Conservation (phyloP, 345 rosid species). For the Brassica incana region DNA sequence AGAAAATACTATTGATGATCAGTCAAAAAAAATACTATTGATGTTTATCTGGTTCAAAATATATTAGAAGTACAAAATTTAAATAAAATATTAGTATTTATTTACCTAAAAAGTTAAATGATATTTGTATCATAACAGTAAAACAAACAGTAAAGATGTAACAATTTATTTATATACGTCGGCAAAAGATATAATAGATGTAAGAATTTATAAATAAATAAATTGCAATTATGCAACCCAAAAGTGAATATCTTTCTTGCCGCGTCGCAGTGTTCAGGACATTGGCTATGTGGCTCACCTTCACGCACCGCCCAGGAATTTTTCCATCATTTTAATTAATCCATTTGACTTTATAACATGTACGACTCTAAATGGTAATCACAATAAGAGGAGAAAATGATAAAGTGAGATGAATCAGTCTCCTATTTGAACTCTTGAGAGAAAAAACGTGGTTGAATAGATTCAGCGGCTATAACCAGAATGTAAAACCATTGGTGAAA, state of each 20-base stretch:
- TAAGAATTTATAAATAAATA: background rate
- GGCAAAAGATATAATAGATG: background rate
- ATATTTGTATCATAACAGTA: too few species aligned
- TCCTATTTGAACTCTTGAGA: background rate
- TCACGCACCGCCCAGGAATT: background rate
- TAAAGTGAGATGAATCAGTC: background rate
- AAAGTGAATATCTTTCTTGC: conserved; percentile 24
- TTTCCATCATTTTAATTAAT: background rate
- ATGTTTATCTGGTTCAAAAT: too few species aligned
- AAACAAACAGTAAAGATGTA: too few species aligned
- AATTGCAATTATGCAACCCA: background rate
- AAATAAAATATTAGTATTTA: too few species aligned
- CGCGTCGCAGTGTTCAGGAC: conserved; percentile 18
- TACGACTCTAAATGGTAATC: background rate
- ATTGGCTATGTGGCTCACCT: conserved; percentile 5
- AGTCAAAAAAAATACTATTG: too few species aligned
- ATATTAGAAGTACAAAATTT: too few species aligned
- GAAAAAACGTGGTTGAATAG: background rate
- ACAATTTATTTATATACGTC: background rate
- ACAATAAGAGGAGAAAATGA: background rate
- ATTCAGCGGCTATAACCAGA: background rate
- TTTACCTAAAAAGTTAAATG: too few species aligned
- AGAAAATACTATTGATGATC: too few species aligned
- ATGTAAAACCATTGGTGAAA: background rate
- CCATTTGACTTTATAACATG: background rate